These are phyloP conservation scores for Phytophthora kernoviae DNA, from an alignment of 352 stramenopile species.

Conservation along the genomic window DNA sequence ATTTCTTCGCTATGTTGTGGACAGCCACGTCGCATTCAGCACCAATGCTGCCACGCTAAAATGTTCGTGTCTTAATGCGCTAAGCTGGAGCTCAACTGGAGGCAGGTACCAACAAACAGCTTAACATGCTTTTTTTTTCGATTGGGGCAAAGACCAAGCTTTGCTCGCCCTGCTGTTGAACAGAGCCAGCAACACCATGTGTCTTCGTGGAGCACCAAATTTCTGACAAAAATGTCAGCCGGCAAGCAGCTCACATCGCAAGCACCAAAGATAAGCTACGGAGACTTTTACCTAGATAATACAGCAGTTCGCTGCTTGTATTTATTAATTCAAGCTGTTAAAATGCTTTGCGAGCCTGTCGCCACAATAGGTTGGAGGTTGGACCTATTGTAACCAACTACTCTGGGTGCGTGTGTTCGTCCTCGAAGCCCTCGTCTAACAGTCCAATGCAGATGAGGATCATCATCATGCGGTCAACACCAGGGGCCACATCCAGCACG, in stretches of 20 bases:
- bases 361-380: background rate
- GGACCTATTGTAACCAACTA: background rate
- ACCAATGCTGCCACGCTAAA: background rate
- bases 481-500: conserved; percentile 36
- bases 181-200: background rate
- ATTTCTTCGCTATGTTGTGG: too few relatives aligned
- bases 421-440: conserved; percentile 35
- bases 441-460: conserved; percentile 46
- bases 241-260: background rate
- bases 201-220: background rate
- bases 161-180: background rate
- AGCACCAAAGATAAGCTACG: background rate
- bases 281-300: too few relatives aligned
- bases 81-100: too few relatives aligned
- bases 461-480: conserved; percentile 49
- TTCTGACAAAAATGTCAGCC: background rate
- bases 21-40: too few relatives aligned
- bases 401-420: conserved; percentile 25
- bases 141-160: too few relatives aligned
- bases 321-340: background rate
- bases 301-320: too few relatives aligned
- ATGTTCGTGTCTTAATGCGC: background rate
- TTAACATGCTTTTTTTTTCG: too few relatives aligned
- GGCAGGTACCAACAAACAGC: too few relatives aligned
- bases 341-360: background rate